A percentile compares a stretch with the other conserved stretches of the same genome.
These are phyloP conservation scores for Neobulgaria alba DNA, from an alignment of 2,329 filamentous ascomycete genomes.

Conservation along the genomic window DNA sequence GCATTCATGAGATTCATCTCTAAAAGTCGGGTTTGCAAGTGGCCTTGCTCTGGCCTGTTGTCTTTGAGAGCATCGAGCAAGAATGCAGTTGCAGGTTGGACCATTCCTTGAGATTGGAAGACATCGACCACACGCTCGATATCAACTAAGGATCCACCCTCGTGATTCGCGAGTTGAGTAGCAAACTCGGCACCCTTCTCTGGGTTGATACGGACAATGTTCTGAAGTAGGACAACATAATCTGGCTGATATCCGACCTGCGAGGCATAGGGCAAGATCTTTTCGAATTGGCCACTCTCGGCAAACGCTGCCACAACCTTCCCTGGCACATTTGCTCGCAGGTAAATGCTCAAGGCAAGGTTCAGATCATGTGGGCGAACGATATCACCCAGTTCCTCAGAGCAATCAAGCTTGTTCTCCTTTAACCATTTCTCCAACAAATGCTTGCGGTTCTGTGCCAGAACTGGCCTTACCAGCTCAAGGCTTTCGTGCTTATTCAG, in stretches of 20 bases:
- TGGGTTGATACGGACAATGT: slow-evolving; percentile 74
- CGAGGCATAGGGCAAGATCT: slow-evolving; percentile 86
- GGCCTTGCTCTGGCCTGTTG: slow-evolving; percentile 87
- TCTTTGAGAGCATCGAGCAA: slow-evolving; percentile 90
- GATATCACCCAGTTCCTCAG: slow-evolving; percentile 91
- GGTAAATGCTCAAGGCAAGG: slow-evolving; percentile 81
- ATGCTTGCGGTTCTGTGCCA: slow-evolving; percentile 90
- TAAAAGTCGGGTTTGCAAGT: slow-evolving; percentile 85
- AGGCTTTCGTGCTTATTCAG: slow-evolving; percentile 91
- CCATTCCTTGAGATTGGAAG: slow-evolving; percentile 96
- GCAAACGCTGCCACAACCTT: slow-evolving; percentile 95
- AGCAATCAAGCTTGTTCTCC: slow-evolving; percentile 92
- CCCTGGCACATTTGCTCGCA: slow-evolving; percentile 80
- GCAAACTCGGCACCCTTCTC: slow-evolving; percentile 96
- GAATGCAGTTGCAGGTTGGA: slow-evolving; percentile 97
- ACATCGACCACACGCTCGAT: slow-evolving; percentile 94
- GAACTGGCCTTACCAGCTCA: slow-evolving; percentile 84
- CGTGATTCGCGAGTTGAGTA: slow-evolving; percentile 80
- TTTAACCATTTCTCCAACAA: slow-evolving; percentile 96
- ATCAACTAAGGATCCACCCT: slow-evolving; percentile 79
- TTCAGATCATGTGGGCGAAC: slow-evolving; percentile 83
- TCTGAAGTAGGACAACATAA: slow-evolving; percentile 83
- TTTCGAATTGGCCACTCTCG: slow-evolving; percentile 92
- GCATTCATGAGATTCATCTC: slow-evolving; percentile 98
- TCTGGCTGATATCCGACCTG: slow-evolving; percentile 88